These are phyloP conservation scores for Exserohilum turcica DNA, from an alignment of 2,329 filamentous ascomycete species.

Conservation along the genomic window DNA sequence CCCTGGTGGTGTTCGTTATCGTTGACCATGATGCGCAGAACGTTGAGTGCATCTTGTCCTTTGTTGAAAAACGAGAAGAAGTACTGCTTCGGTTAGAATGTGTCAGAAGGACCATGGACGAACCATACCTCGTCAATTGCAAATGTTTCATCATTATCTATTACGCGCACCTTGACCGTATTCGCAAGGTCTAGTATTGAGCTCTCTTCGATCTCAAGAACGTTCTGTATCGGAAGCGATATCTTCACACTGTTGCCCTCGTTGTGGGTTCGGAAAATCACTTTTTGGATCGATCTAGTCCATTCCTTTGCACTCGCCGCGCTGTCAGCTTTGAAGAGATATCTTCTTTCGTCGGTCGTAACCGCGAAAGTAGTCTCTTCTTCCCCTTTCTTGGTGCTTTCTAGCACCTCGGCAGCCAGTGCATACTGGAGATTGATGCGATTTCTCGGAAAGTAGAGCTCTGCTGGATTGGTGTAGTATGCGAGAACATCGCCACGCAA, in stretches of 20 bases:
- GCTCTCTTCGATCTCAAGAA: constrained; percentile 91
- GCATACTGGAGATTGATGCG: constrained; percentile 92
- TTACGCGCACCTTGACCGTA: constrained; percentile 89
- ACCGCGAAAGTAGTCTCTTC: constrained; percentile 79
- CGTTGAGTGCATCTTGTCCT: constrained; percentile 79
- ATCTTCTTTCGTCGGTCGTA: constrained; percentile 79
- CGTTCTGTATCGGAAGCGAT: constrained; percentile 82
- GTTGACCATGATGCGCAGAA: constrained; percentile 75
- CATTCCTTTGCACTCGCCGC: constrained; percentile 88
- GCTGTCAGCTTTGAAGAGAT: constrained; percentile 89
- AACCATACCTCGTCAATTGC: constrained; percentile 82
- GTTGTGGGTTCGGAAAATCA: constrained; percentile 94
- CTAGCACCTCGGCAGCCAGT: constrained; percentile 79
- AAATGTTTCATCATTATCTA: constrained; percentile 92
- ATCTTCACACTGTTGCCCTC: constrained; percentile 98
- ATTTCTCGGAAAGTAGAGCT: constrained; percentile 88
- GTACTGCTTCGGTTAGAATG: constrained; percentile 61
- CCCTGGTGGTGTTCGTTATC: constrained; percentile 57
- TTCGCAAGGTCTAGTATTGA: constrained; percentile 90
- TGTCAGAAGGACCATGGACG: background rate
- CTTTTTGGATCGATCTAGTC: constrained; percentile 91
- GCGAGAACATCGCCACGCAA: constrained; percentile 90
- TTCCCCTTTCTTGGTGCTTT: constrained; percentile 69
- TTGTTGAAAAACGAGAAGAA: constrained; percentile 95
- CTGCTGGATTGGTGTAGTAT: constrained; percentile 82